Base-by-base conservation (phyloP, 345 rosid species). In the Eucalyptus cloeziana region DNA sequence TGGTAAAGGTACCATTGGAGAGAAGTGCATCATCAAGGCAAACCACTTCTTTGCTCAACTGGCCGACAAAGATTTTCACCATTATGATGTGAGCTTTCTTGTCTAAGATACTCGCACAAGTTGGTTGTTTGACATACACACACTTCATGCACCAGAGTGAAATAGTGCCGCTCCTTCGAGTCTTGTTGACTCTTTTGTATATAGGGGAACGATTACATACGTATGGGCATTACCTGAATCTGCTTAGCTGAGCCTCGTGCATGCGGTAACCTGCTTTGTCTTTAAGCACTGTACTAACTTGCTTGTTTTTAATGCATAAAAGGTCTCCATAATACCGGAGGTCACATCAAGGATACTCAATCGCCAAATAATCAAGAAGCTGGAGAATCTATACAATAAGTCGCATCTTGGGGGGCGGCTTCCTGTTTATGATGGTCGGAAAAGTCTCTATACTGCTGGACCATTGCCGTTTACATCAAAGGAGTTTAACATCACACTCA, bases 61-160 rank as follows among this genome's bases (percentile, higher is more conserved):
- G 69, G 98, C 98, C 10, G 97, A 97, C 91, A 97, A 96, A 89
- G 99, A 97, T 93, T 92, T 97, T 93, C 99, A 97, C 92, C 99
- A 97, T 87, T 97, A 97, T 91, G 99, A 97, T 88, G 99, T 97
- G 90, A 93, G 95, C 90, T 87, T 71, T 88, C 79, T 62, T 11
- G 27, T 88, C 52, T 62, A 22, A 40, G 47, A 76, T 76, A 76
- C 83, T 76, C 33, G 88, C 14, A 56, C 27, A 14, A 40, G 49
- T 49, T 49, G 21, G 21, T 81, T 81, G n/a, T 64, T 60, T 22
- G 60, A 30, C 91, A 16, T 86, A 86, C 37, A 86, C 37, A n/a
- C 58, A 40, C 33, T 40, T 47, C 11, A 25, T 37, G 56, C 45
- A 40, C 6, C 54, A 19, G 30, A 21, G 49, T n/a, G 62, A 86